Evolutionary conservation across 495 filamentous ascomycete species (phyloP), one percentile per base, ranked within the genome.

Genomic region (Baudoinia panamericana): DNA sequence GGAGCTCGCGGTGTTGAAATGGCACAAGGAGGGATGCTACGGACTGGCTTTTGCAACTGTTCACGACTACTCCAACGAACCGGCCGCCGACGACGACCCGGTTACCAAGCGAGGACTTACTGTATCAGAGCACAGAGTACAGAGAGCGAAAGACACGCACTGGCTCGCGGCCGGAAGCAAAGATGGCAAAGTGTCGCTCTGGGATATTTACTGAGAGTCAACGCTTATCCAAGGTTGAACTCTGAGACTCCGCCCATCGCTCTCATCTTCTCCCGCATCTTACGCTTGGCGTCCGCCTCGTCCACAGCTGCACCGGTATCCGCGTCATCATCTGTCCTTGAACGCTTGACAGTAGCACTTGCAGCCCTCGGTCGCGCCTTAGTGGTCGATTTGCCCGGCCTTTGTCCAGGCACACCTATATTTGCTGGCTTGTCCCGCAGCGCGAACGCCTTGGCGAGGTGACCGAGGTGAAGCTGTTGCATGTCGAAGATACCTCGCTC

Each of bases 171-270:
- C 74, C 4, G 90, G 92, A 3, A 80, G 82, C 39, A 97, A 96
- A 58, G 90, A 97, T 62, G 92, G 88, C 21, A 96, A 90, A 54
- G 78, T 96, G 41, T 88, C 82, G 54, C 66, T 97, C 60, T 97
- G 90, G 90, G 85, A 90, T 66, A 82, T 92, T 46, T 97, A 81
- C 67, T 94, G 45, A 52, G 35, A 22, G 7, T 17, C 13, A 21
- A 13, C 21, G 16, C 7, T 68, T 53, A 93, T 4, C 84, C 85
- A 54, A 94, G 71, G 61, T 94, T 94, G 56, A 93, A 94, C 62
- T 94, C 86, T 51, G 68, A 75, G 10, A 83, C 77, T 19, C 69
- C 69, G 52, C 73, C 69, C 74, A 83, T 82, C 22, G 80, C 68
- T 64, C 65, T 80, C 73, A 87, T 80, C 74, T 90, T 90, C 61